Evolutionary conservation across 345 rosid species (phyloP).

Genomic region (Bruguiera parviflora): DNA sequence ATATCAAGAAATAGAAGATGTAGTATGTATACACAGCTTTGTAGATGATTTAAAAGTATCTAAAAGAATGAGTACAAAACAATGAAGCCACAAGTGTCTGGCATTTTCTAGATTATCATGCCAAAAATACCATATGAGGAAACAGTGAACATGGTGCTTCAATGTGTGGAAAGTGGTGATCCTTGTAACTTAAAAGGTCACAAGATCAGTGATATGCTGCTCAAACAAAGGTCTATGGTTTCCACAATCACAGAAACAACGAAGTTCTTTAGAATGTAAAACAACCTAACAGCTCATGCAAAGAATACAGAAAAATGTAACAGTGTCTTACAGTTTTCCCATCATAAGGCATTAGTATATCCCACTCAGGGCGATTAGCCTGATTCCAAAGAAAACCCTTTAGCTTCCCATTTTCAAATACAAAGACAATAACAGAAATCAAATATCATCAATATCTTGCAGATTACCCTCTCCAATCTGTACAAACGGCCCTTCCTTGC

Average conservation of each 20-base stretch:
- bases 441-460: not conserved
- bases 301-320: not conserved
- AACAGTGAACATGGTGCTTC: no score
- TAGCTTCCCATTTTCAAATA: not conserved
- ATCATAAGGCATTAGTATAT: slow-evolving; percentile 39
- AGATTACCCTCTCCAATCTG: slow-evolving; percentile 58
- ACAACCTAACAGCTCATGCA: not conserved
- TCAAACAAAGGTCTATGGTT: no score
- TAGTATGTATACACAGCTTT: no score
- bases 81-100: no score
- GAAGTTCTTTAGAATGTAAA: not conserved
- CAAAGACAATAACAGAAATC: not conserved
- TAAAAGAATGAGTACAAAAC: no score
- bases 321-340: slow-evolving; percentile 62
- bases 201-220: no score
- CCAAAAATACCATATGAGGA: no score
- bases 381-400: slow-evolving; percentile 24
- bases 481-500: slow-evolving; percentile 48
- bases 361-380: slow-evolving; percentile 54
- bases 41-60: no score
- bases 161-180: no score
- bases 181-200: no score
- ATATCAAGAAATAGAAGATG: no score
- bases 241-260: not conserved
- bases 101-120: no score